Percentiles rank a stretch among this genome's conserved stretches.
Evolutionary conservation across 345 rosid species (phyloP).

Genomic region (Salix koriyanagi): DNA sequence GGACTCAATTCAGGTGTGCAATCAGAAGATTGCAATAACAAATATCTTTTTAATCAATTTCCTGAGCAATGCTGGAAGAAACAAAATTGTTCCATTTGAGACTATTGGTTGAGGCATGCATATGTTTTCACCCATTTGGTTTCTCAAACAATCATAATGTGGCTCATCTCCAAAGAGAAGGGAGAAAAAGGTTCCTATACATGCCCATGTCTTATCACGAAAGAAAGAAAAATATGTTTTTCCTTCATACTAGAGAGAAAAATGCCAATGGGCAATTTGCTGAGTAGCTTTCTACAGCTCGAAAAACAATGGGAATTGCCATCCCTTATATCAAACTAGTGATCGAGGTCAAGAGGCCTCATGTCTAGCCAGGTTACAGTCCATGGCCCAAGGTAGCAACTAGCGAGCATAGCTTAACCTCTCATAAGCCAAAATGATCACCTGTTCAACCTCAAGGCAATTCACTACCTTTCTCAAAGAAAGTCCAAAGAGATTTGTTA

Average conservation of each 20-base stretch:
- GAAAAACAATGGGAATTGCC: background rate
- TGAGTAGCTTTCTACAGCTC: background rate
- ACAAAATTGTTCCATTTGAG: background rate
- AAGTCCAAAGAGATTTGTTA: too few species aligned
- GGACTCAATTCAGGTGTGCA: background rate
- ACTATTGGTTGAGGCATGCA: background rate
- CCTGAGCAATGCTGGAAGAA: too few species aligned
- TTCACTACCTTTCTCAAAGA: too few species aligned
- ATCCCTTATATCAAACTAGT: background rate
- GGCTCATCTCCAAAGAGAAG: background rate
- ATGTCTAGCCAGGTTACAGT: background rate
- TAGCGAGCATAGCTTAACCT: too few species aligned
- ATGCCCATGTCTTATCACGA: background rate
- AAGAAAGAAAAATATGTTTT: background rate
- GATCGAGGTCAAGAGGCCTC: background rate
- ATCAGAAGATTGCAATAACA: too few species aligned
- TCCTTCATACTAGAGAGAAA: background rate
- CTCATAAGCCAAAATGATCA: too few species aligned
- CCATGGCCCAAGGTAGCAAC: background rate
- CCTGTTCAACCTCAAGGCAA: too few species aligned
- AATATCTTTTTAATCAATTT: too few species aligned
- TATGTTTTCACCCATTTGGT: background rate
- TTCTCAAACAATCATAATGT: background rate
- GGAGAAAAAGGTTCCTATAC: background rate
- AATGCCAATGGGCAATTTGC: background rate